Conservation (phyloP, 495 filamentous ascomycete genomes). For the Talaromyces nanjingensis region DNA sequence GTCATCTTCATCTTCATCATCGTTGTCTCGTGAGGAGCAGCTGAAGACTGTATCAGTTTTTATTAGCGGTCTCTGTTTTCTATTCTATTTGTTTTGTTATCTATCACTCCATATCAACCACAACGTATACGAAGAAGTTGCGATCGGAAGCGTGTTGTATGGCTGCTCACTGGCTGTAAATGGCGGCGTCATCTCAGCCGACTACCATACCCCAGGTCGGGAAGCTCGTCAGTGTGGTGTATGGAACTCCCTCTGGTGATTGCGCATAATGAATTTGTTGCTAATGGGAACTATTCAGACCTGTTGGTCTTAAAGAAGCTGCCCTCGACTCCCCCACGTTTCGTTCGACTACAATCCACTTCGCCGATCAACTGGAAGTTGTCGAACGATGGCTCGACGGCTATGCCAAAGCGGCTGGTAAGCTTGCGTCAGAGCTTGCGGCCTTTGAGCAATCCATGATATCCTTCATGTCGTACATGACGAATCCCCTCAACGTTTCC, state of each 20-base stretch:
- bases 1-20: constrained; percentile 1
- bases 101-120: neutral
- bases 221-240: constrained; percentile 53
- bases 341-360: constrained; percentile 80
- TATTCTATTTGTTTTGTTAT: neutral
- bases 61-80: constrained; percentile 13
- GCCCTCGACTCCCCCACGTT: constrained; percentile 95
- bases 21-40: constrained; percentile 1
- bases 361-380: constrained; percentile 83
- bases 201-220: constrained; percentile 40
- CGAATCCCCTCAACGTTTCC: constrained; percentile 63
- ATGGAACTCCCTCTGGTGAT: constrained; percentile 16
- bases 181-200: constrained; percentile 42
- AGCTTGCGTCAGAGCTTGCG: constrained; percentile 65
- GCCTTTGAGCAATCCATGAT: constrained; percentile 64
- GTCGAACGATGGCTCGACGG: constrained; percentile 91
- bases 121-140: neutral
- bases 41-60: neutral
- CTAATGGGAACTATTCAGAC: constrained; percentile 33
- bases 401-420: constrained; percentile 72
- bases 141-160: constrained; percentile 19
- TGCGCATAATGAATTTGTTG: constrained; percentile 12
- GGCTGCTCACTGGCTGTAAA: constrained; percentile 35
- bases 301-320: constrained; percentile 90
- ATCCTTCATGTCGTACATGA: constrained; percentile 62